Evolutionary conservation across 192 early-diverging fungal species (phyloP).

Genomic region (Geranomyces variabilis): DNA sequence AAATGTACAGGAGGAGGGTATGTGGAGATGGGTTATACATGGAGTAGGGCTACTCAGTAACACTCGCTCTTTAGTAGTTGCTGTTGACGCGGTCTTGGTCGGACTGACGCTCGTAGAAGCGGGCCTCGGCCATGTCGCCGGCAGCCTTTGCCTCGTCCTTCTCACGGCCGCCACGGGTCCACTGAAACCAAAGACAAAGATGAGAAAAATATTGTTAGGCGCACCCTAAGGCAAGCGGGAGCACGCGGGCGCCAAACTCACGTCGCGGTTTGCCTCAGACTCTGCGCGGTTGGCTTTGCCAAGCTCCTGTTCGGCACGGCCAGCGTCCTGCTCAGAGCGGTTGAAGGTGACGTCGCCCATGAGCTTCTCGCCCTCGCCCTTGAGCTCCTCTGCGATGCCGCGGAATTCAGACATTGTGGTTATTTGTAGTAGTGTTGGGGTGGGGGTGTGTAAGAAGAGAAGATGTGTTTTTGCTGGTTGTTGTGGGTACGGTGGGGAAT

Average conservation of each 20-base stretch:
- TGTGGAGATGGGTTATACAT: no score
- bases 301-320: background rate
- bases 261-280: constrained; percentile 1
- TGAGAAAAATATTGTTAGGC: background rate
- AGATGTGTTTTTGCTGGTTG: no score
- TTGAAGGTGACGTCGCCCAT: constrained; percentile 1
- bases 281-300: background rate
- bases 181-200: background rate
- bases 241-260: background rate
- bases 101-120: background rate
- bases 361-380: constrained; percentile 3
- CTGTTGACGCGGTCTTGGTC: no score
- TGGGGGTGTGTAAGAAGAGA: no score
- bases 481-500: no score
- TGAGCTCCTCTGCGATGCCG: background rate
- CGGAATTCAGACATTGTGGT: background rate
- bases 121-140: background rate
- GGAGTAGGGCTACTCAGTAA: no score
- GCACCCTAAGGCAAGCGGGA: background rate
- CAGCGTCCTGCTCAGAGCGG: background rate
- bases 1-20: no score
- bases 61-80: no score
- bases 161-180: background rate
- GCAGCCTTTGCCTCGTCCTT: constrained; percentile 1
- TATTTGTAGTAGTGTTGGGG: constrained; percentile 1